Percentiles rank a stretch among this genome's conserved stretches.
These are phyloP conservation scores for Aspergillus nomiae DNA, from an alignment of 2,329 filamentous ascomycete genomes.

Conservation along the genomic window DNA sequence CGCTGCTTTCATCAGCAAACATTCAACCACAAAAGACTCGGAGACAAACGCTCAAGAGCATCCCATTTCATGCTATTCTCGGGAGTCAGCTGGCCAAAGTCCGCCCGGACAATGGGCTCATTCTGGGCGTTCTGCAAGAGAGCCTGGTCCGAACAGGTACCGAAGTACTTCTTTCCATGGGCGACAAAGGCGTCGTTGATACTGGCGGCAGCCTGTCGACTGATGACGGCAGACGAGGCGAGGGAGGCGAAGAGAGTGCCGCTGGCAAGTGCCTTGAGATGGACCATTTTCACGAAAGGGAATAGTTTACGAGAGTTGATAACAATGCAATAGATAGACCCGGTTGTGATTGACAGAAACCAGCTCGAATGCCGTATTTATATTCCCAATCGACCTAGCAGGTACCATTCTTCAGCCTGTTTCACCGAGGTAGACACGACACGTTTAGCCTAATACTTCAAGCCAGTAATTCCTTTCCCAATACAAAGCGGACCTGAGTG, in stretches of 20 bases:
- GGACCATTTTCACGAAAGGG: neutral
- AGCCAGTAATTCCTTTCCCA: neutral
- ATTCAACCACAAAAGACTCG: neutral
- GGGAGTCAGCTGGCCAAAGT: slow-evolving; percentile 66
- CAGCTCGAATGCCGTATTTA: neutral
- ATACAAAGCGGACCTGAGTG: neutral
- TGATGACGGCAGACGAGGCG: neutral
- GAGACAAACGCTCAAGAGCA: slow-evolving; percentile 54
- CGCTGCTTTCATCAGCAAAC: slow-evolving; percentile 25
- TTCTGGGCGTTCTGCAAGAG: slow-evolving; percentile 61
- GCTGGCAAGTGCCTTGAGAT: neutral
- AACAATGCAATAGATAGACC: neutral
- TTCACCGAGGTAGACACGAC: neutral
- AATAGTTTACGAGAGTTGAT: neutral
- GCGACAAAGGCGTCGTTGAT: slow-evolving; percentile 59
- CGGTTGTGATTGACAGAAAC: neutral
- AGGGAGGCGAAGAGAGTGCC: neutral
- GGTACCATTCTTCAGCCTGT: neutral
- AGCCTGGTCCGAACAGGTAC: slow-evolving; percentile 57
- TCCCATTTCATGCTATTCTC: slow-evolving; percentile 69
- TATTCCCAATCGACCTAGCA: neutral
- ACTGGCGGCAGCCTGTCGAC: slow-evolving; percentile 36
- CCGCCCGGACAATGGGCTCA: slow-evolving; percentile 61
- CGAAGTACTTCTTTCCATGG: slow-evolving; percentile 68
- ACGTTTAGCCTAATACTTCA: neutral